These are phyloP conservation scores for Pascua guehoae DNA, from an alignment of 1,284 basidiomycete species.

Conservation along the genomic window DNA sequence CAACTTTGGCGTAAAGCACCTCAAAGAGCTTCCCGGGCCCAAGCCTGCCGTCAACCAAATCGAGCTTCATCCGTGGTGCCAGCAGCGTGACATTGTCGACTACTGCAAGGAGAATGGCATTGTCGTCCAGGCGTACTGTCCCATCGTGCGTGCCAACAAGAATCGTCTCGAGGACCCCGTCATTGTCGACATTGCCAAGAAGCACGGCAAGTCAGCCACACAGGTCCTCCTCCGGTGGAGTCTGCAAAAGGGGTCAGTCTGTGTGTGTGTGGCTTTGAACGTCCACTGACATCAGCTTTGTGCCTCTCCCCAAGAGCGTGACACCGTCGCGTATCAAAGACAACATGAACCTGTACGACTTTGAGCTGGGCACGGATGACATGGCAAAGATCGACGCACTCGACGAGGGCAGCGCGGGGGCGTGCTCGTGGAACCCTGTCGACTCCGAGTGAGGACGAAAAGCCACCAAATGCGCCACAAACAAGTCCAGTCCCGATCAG, in stretches of 20 bases:
- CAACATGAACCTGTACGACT: constrained; percentile 68
- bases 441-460: constrained; percentile 31
- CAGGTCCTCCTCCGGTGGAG: constrained; percentile 81
- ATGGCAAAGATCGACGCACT: constrained; percentile 61
- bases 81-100: constrained; percentile 70
- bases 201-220: constrained; percentile 62
- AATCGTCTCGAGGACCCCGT: constrained; percentile 56
- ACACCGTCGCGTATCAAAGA: constrained; percentile 63
- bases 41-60: constrained; percentile 80
- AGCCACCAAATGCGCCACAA: too few species aligned
- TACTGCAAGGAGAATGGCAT: constrained; percentile 70
- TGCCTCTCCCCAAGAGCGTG: constrained; percentile 73
- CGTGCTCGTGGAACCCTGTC: constrained; percentile 67
- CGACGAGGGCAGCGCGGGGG: constrained; percentile 62
- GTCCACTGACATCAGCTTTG: constrained; percentile 51
- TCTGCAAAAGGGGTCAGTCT: constrained; percentile 67
- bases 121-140: constrained; percentile 72
- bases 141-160: constrained; percentile 60
- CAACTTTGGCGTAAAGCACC: constrained; percentile 71
- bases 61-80: constrained; percentile 67
- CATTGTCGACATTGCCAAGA: constrained; percentile 57
- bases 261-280: background rate
- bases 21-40: constrained; percentile 66
- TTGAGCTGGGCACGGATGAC: constrained; percentile 62
- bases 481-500: too few species aligned